Evolutionary conservation across 441 rosid genomes (phyloP), one percentile per base, ranked within the genome.

Genomic region (Eugenia klotzschiana): DNA sequence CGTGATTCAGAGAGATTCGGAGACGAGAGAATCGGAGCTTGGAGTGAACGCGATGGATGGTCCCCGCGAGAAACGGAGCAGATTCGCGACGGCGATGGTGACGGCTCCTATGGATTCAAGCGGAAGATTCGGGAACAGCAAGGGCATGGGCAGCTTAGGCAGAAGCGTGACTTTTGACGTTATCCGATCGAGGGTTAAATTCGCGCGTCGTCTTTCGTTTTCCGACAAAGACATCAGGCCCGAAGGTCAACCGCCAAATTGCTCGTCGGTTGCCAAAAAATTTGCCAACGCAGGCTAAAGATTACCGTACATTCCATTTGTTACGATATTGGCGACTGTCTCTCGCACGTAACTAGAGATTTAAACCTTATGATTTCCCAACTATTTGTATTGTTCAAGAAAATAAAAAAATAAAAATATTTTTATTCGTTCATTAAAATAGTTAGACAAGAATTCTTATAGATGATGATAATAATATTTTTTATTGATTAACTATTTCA

Each of bases 251-350:
- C 49, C 22, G 73, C 23, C 73, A 60, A 29, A 4, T 60, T 60
- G 41, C 23, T 8, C 73, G 41, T 4, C 3, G 1, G 22, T 27
- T 2, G 41, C 41, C 8, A 8, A 43, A 15, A 5, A 25, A 26
- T 2, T 57, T 57, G 9, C 33, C 64, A 26, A 27, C 64, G 1
- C 8, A 1, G 33, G 33, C 33, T 27, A 58, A 1, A 60, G 29
- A 3, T 60, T 16, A 8, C 74, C n/a, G 3, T 29, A 0, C 73
- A 9, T 29, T 29, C 22, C 9, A 16, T 29, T 60, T 37, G 0
- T 0, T 37, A 29, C 29, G 43, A 7, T 4, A 20, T 2, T 4
- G n/a, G 4, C n/a, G 12, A 18, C 6, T 11, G 3, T 60, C 0
- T 33, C n/a, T 64, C 4, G 43, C 43, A 12, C 14, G 43, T 18